Evolutionary conservation across 345 rosid species (phyloP).

Genomic region (Aegle marmelos): DNA sequence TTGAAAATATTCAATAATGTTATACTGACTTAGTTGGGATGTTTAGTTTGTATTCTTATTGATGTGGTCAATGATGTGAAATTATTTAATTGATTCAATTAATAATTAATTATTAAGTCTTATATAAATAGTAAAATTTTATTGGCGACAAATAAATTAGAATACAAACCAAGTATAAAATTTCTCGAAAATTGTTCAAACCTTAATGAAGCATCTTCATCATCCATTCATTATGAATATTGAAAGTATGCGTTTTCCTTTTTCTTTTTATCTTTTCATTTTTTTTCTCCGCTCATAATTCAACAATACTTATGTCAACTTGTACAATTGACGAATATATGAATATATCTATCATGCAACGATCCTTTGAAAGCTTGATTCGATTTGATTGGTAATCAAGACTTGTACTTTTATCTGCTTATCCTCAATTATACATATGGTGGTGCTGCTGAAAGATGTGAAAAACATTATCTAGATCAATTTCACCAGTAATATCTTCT

Average conservation of each 20-base stretch:
- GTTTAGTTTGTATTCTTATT: too few species aligned
- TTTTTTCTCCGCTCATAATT: background rate
- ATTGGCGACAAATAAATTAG: accelerated
- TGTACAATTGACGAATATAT: constrained; percentile 1
- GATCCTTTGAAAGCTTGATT: constrained; percentile 10
- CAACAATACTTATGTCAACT: background rate
- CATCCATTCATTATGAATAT: background rate
- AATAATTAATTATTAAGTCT: too few species aligned
- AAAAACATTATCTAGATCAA: background rate
- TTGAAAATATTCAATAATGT: background rate
- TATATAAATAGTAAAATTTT: too few species aligned
- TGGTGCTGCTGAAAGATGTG: background rate
- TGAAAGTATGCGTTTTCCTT: too few species aligned
- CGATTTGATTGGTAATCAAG: constrained; percentile 23
- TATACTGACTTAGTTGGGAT: too few species aligned
- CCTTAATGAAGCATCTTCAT: background rate
- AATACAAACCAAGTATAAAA: too few species aligned
- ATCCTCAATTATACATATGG: background rate
- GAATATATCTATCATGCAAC: background rate
- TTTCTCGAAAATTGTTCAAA: too few species aligned
- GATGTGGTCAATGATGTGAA: too few species aligned
- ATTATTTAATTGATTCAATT: too few species aligned
- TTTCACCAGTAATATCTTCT: too few species aligned
- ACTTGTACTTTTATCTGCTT: constrained; percentile 12
- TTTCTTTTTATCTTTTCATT: background rate